Evolutionary conservation across 768 basidiomycete species (phyloP), one percentile per base, ranked within the genome.

Genomic region (Podaxis sp.): DNA sequence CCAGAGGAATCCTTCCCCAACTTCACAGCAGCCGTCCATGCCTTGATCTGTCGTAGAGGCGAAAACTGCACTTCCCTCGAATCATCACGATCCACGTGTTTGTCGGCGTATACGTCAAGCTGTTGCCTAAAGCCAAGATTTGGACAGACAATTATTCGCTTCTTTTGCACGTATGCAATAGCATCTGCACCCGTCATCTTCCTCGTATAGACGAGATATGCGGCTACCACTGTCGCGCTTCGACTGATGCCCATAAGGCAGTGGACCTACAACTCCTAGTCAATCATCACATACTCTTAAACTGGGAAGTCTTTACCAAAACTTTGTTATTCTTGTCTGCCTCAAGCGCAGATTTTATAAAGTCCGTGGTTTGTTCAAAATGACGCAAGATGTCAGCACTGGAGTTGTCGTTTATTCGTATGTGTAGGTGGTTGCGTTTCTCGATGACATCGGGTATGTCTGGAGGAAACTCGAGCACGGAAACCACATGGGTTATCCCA

Each of bases 211-310:
- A 87, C 72, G 46, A 88, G 74, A 72, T 90, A 92, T 56, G 89
- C 91, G 63, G 87, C 86, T 3, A 91, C 84, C 27, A 91, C 81
- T 4, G 88, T 90, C 0, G 90, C 81, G 46, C 88, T 89, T 23
- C 91, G 81, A 65, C 88, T 89, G 61, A 91, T 80, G 44, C 91
- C 91, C 71, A 86, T 84, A 42, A 85, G 71, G 69, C 91, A 92
- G 70, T 93, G 91, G 11, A 92, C 88, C 89, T 91, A 55, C 64
- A 5, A 32, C 57, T 13, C 21, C 21, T 44, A 38, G 38, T 56
- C 23, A 32, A 32, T 5, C 13, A 53, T 23, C 23, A 36, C 27
- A 14, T 35, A 5, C 11, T 47, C 28, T 35, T 37, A 4, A 60
- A 59, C 2, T 1, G 36, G 27, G 27, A 6, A 60, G 18, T 27